Evolutionary conservation across 2,329 filamentous ascomycete genomes (phyloP), one percentile per base, ranked within the genome.

Genomic region (Paracamarosporium sp.): DNA sequence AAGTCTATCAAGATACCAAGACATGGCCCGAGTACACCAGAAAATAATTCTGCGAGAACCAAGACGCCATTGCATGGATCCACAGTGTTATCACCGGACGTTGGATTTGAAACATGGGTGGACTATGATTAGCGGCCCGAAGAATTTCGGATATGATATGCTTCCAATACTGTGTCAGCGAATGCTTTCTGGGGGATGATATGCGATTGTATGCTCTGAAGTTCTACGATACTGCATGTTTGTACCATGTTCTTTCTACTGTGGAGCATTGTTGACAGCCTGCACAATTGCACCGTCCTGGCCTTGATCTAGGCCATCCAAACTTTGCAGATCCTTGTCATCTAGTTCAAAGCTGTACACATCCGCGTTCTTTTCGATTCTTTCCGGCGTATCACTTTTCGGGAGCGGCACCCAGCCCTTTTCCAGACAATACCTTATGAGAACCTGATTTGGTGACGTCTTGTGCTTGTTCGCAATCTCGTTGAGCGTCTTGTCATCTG

Each of bases 391-490:
- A 50, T 78, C 76, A 56, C 74, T 78, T 62, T 78, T 79, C 0
- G 76, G 76, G 2, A 79, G 67, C 2, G 76, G 70, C 12, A 76
- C 72, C 51, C 67, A 76, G 20, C 72, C 89, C 78, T 91, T 93
- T 77, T 96, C 90, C 76, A 96, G 75, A 65, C 90, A 90, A 84
- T 92, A 97, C 61, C 92, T 84, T 48, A 96, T 79, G 68, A 97
- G 76, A 9, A 96, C 79, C 81, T 96, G 93, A 9, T 90, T 89
- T 57, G 89, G 86, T 7, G 86, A 86, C 79, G 90, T 93, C 62
- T 82, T 82, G 73, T 95, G 86, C 79, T 92, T 93, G 67, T 88
- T 80, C 1, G 88, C 86, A 55, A 96, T 77, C 13, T 81, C 81
- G 57, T 84, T 82, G 30, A 95, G 79, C 12, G 84, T 85, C 61